Conservation (phyloP, 129 eudicot genomes). For the Tagetes patula region DNA sequence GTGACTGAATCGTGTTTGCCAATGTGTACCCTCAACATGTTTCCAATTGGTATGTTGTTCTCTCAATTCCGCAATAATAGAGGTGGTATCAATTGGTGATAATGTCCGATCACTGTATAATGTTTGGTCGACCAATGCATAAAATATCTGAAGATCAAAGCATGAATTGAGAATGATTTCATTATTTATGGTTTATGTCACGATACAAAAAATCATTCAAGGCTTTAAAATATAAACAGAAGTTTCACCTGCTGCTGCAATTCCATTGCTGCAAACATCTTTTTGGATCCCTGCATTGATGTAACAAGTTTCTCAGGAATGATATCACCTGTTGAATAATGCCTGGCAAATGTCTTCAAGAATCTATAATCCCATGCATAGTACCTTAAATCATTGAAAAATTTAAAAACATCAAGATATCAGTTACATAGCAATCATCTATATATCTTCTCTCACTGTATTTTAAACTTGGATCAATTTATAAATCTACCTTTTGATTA, state of each 20-base stretch:
- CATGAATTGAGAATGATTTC: not conserved
- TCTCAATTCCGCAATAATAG: constrained; percentile 62
- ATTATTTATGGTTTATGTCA: not conserved
- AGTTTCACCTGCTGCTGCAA: constrained; percentile 85
- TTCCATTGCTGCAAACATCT: constrained; percentile 90
- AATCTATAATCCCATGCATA: constrained; percentile 93
- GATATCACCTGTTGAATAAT: constrained; percentile 77
- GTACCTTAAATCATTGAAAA: constrained; percentile 41
- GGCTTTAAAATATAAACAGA: constrained; percentile 8
- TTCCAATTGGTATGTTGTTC: constrained; percentile 65
- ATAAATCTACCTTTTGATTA: not conserved
- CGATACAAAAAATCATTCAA: not conserved
- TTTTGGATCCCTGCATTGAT: constrained; percentile 66
- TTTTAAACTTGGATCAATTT: not conserved
- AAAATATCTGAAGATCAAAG: constrained; percentile 52
- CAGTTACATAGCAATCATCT: not conserved
- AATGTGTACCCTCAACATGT: constrained; percentile 85
- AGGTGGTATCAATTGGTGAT: constrained; percentile 48
- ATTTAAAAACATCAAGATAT: not conserved
- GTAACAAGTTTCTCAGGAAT: constrained; percentile 83
- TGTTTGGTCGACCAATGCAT: constrained; percentile 69
- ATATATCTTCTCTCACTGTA: not conserved
- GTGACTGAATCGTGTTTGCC: constrained; percentile 92
- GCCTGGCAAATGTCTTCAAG: constrained; percentile 72
- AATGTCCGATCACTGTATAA: constrained; percentile 53